These are phyloP conservation scores for Gentiana straminea DNA, from an alignment of 257 asterid genomes.

Conservation along the genomic window DNA sequence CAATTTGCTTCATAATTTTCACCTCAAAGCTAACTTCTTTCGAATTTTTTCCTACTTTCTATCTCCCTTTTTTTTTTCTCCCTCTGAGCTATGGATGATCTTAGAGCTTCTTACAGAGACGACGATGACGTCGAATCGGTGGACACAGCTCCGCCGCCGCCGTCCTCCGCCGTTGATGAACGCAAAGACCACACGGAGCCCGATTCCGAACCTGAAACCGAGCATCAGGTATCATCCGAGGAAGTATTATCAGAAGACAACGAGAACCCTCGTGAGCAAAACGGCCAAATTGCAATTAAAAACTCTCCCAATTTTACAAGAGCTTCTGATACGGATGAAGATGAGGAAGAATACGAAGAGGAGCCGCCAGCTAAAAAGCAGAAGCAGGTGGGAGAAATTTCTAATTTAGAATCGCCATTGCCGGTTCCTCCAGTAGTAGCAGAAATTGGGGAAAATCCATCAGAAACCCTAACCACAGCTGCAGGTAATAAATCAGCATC, in stretches of 20 bases:
- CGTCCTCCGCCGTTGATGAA: conserved; percentile 6
- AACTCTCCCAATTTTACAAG: conserved; percentile 22
- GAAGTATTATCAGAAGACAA: conserved; percentile 25
- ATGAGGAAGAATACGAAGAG: conserved; percentile 42
- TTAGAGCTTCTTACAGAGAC: conserved; percentile 42
- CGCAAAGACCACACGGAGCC: not conserved
- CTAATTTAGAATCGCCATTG: conserved; percentile 25
- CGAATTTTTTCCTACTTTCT: no score
- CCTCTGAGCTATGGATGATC: conserved; percentile 34
- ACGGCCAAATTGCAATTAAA: not conserved
- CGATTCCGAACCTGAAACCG: conserved; percentile 10
- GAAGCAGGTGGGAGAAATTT: conserved; percentile 12
- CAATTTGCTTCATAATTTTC: no score
- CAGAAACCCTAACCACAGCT: not conserved
- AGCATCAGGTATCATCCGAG: conserved; percentile 20
- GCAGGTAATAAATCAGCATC: conserved; percentile 11
- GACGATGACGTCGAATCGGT: conserved; percentile 10
- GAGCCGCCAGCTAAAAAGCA: conserved; percentile 40
- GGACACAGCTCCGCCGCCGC: conserved; percentile 4
- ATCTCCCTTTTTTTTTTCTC: no score
- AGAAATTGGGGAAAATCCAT: conserved; percentile 7
- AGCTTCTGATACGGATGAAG: conserved; percentile 32
- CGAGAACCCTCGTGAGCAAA: conserved; percentile 1
- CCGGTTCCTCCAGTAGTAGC: conserved; percentile 10
- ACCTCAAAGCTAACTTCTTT: no score